These are phyloP conservation scores for Serendipita indica DNA, from an alignment of 768 basidiomycete genomes.

Conservation along the genomic window DNA sequence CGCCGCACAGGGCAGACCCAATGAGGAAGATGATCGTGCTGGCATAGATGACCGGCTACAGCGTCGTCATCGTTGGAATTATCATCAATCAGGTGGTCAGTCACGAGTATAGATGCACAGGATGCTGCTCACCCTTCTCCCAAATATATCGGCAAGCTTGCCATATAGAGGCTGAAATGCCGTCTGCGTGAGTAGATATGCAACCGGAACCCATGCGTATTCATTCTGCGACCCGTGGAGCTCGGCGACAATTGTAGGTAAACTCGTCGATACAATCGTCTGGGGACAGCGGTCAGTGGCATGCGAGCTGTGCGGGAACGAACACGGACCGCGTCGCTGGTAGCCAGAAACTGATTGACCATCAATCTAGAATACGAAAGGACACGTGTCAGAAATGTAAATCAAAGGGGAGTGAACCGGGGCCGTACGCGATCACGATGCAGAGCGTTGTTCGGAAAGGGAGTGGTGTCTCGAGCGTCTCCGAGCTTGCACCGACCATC, in stretches of 20 bases:
- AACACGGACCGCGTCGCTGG: slow-evolving; percentile 60
- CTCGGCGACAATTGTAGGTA: slow-evolving; percentile 66
- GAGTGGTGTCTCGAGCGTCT: background rate
- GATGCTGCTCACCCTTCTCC: slow-evolving; percentile 57
- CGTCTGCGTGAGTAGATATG: slow-evolving; percentile 77
- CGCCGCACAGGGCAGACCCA: slow-evolving; percentile 68
- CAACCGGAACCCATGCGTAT: slow-evolving; percentile 76
- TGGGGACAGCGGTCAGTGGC: slow-evolving; percentile 17
- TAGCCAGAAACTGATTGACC: slow-evolving; percentile 47
- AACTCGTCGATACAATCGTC: slow-evolving; percentile 67
- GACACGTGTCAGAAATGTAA: slow-evolving; percentile 34
- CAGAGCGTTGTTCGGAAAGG: slow-evolving; percentile 3
- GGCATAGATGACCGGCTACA: slow-evolving; percentile 50
- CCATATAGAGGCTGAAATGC: slow-evolving; percentile 76
- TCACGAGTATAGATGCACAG: background rate
- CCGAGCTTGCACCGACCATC: too few relatives aligned
- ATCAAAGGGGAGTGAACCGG: background rate
- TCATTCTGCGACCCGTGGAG: slow-evolving; percentile 51
- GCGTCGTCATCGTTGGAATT: background rate
- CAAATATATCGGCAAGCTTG: slow-evolving; percentile 61
- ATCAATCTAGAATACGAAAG: slow-evolving; percentile 20
- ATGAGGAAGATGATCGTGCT: slow-evolving; percentile 63
- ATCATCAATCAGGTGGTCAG: background rate
- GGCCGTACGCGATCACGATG: background rate
- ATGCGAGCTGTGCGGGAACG: slow-evolving; percentile 10